Evolutionary conservation across 495 filamentous ascomycete species (phyloP).

Genomic region (Daldinia grandis): DNA sequence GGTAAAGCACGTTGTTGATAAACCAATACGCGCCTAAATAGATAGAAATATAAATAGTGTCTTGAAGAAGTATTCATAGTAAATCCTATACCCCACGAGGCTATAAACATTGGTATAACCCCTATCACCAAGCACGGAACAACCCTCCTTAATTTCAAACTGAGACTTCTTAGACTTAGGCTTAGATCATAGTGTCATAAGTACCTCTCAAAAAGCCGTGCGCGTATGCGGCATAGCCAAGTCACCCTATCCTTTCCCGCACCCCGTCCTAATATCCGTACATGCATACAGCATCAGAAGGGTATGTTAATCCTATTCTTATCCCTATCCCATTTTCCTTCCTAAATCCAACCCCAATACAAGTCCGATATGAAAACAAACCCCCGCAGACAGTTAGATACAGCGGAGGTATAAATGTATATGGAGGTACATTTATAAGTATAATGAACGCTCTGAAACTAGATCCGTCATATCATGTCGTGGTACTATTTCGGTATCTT

Average conservation of each 20-base stretch:
- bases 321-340: not conserved
- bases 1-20: no score
- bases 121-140: no score
- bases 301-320: not conserved
- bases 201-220: not conserved
- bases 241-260: not conserved
- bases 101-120: no score
- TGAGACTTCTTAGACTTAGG: no score
- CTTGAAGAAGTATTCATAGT: no score
- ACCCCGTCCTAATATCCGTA: not conserved
- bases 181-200: not conserved
- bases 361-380: not conserved
- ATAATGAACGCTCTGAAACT: not conserved
- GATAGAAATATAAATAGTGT: no score
- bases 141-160: no score
- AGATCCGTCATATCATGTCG: not conserved
- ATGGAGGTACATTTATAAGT: not conserved
- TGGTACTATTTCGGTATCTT: not conserved
- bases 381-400: not conserved
- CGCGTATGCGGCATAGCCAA: not conserved
- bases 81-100: no score
- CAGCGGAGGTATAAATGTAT: not conserved
- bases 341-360: not conserved
- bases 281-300: not conserved
- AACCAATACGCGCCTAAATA: no score